Percentiles rank a stretch among this genome's conserved stretches.
phyloP scores from a whole-genome alignment of 805 yeast species.

The Ogataea wickerhamii region DNA sequence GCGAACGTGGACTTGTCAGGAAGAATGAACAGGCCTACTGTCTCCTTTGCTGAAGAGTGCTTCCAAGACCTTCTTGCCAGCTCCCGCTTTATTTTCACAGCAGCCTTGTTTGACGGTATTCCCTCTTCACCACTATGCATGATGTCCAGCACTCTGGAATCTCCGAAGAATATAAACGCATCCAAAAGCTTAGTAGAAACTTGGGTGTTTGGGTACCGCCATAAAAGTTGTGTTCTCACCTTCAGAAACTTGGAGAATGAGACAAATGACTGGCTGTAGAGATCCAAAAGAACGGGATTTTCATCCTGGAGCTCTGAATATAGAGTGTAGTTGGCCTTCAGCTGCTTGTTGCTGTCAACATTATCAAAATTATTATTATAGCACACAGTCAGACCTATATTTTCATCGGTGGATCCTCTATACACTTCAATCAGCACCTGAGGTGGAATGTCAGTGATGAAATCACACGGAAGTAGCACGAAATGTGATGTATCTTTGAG shows the following conservation, averaged over 20 bases:
- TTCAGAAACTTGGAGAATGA: conserved; percentile 68
- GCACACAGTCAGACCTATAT: conserved; percentile 71
- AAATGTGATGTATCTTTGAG: conserved; percentile 43
- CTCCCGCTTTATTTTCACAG: conserved; percentile 73
- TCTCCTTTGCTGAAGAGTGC: conserved; percentile 55
- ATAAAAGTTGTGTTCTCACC: conserved; percentile 80
- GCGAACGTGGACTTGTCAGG: conserved; percentile 70
- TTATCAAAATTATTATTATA: conserved; percentile 72
- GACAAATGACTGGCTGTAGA: conserved; percentile 65
- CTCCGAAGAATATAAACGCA: conserved; percentile 67
- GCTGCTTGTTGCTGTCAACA: conserved; percentile 66
- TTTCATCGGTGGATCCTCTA: conserved; percentile 63
- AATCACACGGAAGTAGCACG: conserved; percentile 91
- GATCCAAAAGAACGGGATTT: conserved; percentile 56
- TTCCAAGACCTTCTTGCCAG: conserved; percentile 91
- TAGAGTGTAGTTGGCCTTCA: conserved; percentile 64
- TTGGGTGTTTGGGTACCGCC: conserved; percentile 79
- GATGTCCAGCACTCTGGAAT: conserved; percentile 48
- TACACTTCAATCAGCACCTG: conserved; percentile 81
- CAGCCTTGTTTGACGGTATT: conserved; percentile 40
- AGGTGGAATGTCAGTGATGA: conserved; percentile 89
- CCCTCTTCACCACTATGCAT: conserved; percentile 37
- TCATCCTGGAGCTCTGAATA: conserved; percentile 50
- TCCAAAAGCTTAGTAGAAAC: conserved; percentile 76
- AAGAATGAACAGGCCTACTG: conserved; percentile 65